Conservation (phyloP, 495 filamentous ascomycete species). For the Astrothelium macrocarpum region DNA sequence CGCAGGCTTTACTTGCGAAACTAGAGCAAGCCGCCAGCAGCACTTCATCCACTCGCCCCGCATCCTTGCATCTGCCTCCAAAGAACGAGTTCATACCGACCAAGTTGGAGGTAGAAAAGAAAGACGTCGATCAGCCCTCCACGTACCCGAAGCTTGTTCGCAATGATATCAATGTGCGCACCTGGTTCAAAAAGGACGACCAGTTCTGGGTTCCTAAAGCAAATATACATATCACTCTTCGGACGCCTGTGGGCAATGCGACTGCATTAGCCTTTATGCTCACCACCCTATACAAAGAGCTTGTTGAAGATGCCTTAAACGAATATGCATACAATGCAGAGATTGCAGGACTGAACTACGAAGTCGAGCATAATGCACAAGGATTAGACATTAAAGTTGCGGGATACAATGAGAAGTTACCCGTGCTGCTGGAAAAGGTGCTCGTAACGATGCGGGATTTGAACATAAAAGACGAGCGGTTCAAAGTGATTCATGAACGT, state of each 20-base stretch:
- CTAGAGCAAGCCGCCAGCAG: slow-evolving; percentile 54
- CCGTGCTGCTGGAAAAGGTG: slow-evolving; percentile 84
- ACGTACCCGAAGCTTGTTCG: slow-evolving; percentile 76
- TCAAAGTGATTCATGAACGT: slow-evolving; percentile 85
- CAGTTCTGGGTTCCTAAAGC: slow-evolving; percentile 97
- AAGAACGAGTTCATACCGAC: slow-evolving; percentile 95
- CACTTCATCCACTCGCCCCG: slow-evolving; percentile 47
- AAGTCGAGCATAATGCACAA: slow-evolving; percentile 54
- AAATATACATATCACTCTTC: slow-evolving; percentile 67
- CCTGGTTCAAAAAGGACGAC: slow-evolving; percentile 99
- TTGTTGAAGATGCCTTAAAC: slow-evolving; percentile 79
- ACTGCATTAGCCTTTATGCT: slow-evolving; percentile 72
- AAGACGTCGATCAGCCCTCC: slow-evolving; percentile 63
- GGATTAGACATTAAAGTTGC: slow-evolving; percentile 73
- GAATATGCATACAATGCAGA: slow-evolving; percentile 98
- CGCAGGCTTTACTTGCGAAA: slow-evolving; percentile 59
- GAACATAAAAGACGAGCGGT: slow-evolving; percentile 71
- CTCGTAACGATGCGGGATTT: slow-evolving; percentile 78
- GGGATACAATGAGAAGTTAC: slow-evolving; percentile 94
- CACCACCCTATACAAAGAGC: slow-evolving; percentile 69
- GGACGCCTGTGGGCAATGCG: slow-evolving; percentile 66
- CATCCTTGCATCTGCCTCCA: slow-evolving; percentile 76
- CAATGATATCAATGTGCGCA: slow-evolving; percentile 68
- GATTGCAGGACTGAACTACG: slow-evolving; percentile 81
- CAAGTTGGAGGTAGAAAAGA: slow-evolving; percentile 88